Evolutionary conservation across 192 early-diverging fungal genomes (phyloP).

Genomic region (Mortierella hygrophila): DNA sequence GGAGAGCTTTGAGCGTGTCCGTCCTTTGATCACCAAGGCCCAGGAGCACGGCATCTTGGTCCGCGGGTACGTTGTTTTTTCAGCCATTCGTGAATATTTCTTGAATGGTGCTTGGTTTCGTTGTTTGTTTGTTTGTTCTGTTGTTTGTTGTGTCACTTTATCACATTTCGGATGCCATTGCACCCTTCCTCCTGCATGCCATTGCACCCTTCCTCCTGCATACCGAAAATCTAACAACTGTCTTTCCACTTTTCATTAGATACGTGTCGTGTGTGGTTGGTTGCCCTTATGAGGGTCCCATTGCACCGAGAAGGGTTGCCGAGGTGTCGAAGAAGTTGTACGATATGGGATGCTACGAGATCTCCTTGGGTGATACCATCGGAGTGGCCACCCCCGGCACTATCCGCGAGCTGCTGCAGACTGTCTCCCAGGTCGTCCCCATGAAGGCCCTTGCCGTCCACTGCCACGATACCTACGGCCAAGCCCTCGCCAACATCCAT

Average conservation of each 20-base stretch:
- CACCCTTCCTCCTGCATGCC: not conserved
- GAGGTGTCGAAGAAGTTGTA: slow-evolving; percentile 77
- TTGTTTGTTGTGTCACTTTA: not conserved
- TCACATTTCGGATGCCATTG: not conserved
- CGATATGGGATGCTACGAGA: slow-evolving; percentile 97
- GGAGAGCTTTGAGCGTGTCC: slow-evolving; percentile 83
- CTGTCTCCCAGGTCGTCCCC: slow-evolving; percentile 77
- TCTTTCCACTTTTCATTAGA: slow-evolving; percentile 55
- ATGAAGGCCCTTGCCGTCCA: slow-evolving; percentile 87
- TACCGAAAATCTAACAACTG: not conserved
- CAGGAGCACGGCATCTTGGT: slow-evolving; percentile 74
- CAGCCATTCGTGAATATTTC: not conserved
- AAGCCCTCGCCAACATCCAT: slow-evolving; percentile 93
- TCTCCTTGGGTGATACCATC: slow-evolving; percentile 96
- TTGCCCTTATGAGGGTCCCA: slow-evolving; percentile 92
- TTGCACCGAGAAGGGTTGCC: slow-evolving; percentile 79
- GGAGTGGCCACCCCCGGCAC: slow-evolving; percentile 85
- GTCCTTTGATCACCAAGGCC: slow-evolving; percentile 74
- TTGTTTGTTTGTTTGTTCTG: not conserved
- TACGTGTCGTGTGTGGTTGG: slow-evolving; percentile 94
- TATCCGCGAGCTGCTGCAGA: slow-evolving; percentile 72
- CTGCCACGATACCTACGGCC: slow-evolving; percentile 98
- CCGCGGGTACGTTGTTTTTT: slow-evolving; percentile 69
- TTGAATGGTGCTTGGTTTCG: not conserved
- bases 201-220: not conserved